A percentile compares a stretch with the other conserved stretches of the same genome.
These are phyloP conservation scores for Davidsoniella australis DNA, from an alignment of 2,329 filamentous ascomycete genomes.

Conservation along the genomic window DNA sequence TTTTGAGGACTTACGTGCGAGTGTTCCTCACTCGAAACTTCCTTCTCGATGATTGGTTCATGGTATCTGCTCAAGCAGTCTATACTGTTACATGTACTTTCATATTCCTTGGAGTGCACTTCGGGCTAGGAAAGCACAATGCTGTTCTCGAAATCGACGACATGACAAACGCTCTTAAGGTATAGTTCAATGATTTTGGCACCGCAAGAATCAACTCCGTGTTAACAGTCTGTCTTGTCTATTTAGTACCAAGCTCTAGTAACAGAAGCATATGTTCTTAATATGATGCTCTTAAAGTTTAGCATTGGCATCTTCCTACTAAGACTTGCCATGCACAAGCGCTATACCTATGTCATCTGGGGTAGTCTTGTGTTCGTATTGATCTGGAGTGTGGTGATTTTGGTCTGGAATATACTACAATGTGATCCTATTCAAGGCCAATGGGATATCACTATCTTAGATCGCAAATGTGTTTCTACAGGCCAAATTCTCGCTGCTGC, in stretches of 20 bases:
- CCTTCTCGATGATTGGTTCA: conserved; percentile 36
- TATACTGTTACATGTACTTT: conserved; percentile 32
- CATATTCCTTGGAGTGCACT: conserved; percentile 25
- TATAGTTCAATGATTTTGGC: conserved; percentile 14
- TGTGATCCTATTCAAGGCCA: conserved; percentile 32
- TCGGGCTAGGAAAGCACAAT: conserved; percentile 32
- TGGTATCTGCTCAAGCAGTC: conserved; percentile 27
- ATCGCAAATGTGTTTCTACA: conserved; percentile 26
- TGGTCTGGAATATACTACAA: conserved; percentile 36
- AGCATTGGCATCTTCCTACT: conserved; percentile 37
- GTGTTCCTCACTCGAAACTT: conserved; percentile 27
- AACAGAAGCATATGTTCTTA: conserved; percentile 30
- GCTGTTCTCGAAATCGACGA: conserved; percentile 23
- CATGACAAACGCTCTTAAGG: conserved; percentile 30
- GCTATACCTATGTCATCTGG: conserved; percentile 32
- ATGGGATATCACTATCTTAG: conserved; percentile 33
- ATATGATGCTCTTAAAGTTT: conserved; percentile 41
- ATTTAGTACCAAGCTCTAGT: conserved; percentile 33
- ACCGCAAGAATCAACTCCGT: background rate
- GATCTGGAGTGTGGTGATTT: conserved; percentile 29
- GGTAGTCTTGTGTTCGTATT: conserved; percentile 28
- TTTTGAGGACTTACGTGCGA: conserved; percentile 28
- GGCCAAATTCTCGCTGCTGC: conserved; percentile 30
- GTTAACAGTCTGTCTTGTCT: background rate
- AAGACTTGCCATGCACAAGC: conserved; percentile 26